These are phyloP conservation scores for Aspergillus alliaceus DNA, from an alignment of 2,329 filamentous ascomycete genomes.

Conservation along the genomic window DNA sequence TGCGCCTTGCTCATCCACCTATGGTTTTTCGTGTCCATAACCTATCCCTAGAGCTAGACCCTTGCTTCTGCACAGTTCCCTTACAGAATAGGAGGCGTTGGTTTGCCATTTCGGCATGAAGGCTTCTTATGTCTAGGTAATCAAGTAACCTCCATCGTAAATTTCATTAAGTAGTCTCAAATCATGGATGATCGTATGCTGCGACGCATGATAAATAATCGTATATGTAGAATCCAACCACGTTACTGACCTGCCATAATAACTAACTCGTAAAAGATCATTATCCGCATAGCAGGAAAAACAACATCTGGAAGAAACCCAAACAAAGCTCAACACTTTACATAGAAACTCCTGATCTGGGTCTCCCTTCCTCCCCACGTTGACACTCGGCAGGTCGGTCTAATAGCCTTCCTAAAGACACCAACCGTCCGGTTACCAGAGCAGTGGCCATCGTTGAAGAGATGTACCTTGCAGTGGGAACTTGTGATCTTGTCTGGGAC, in stretches of 20 bases:
- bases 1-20: too few relatives aligned
- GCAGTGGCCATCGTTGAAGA: conserved; percentile 6
- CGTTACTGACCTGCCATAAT: neutral
- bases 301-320: neutral
- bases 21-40: neutral
- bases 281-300: neutral
- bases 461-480: neutral
- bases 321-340: neutral
- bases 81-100: neutral
- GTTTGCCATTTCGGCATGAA: neutral
- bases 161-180: neutral
- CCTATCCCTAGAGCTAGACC: neutral
- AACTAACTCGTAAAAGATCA: neutral
- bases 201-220: neutral
- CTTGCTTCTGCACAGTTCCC: neutral
- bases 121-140: neutral
- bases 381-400: neutral
- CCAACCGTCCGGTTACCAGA: neutral
- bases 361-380: neutral
- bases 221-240: neutral
- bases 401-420: neutral
- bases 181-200: neutral
- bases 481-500: conserved; percentile 1
- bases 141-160: neutral
- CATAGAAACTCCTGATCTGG: neutral